phyloP scores from a whole-genome alignment of 1,139 yeast species.

The Debaryomyces nepalensis region DNA sequence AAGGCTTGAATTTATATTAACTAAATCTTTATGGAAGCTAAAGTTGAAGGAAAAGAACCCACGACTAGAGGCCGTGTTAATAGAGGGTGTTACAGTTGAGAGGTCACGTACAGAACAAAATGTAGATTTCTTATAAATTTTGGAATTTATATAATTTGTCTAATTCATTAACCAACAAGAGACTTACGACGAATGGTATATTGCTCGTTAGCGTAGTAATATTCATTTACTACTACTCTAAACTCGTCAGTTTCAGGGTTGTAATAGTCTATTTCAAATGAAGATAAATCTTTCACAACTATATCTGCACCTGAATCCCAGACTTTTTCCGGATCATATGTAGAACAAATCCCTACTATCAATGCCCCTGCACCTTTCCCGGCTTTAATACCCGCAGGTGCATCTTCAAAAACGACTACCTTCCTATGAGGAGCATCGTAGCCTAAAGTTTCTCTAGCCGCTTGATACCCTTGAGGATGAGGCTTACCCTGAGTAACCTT shows the following conservation, averaged over 20 bases:
- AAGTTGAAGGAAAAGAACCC: conserved; percentile 29
- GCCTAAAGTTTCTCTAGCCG: conserved; percentile 21
- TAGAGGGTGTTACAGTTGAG: conserved; percentile 39
- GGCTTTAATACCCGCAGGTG: conserved; percentile 23
- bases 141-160: conserved; percentile 8
- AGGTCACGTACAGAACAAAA: conserved; percentile 23
- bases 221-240: conserved; percentile 19
- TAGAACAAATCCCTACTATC: conserved; percentile 23
- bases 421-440: conserved; percentile 21
- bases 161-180: conserved; percentile 1
- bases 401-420: conserved; percentile 23
- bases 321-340: conserved; percentile 22
- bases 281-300: conserved; percentile 20
- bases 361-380: conserved; percentile 23
- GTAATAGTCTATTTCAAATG: conserved; percentile 19
- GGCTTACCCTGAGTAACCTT: conserved; percentile 22
- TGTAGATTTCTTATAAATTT: conserved; percentile 26
- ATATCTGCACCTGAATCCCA: conserved; percentile 21
- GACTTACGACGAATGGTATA: conserved; percentile 17
- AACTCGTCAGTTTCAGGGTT: conserved; percentile 22
- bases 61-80: conserved; percentile 34
- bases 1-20: conserved; percentile 38
- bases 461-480: conserved; percentile 21
- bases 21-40: conserved; percentile 41
- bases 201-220: conserved; percentile 19